Evolutionary conservation across 2,329 filamentous ascomycete genomes (phyloP), one percentile per base, ranked within the genome.

Genomic region (Neurospora sp.): DNA sequence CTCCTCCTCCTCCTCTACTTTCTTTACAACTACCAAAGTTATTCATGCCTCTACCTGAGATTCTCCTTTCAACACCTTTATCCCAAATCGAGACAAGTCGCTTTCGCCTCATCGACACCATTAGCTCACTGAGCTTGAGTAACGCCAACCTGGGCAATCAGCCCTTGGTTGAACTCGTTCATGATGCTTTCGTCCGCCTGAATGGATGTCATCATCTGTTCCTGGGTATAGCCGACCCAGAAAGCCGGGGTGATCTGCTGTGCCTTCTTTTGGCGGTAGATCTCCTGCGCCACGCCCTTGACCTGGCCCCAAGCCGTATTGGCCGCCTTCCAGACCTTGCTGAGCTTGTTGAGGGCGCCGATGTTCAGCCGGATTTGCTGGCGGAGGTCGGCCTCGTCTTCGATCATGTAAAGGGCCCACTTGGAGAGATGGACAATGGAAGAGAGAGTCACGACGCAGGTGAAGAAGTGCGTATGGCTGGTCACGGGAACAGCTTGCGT

Each of bases 381-480:
- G 72, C 89, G 90, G 73, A 91, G 84, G 75, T 87, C 87, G 72
- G 89, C 89, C 76, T 89, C 88, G 74, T 88, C 85, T 71, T 85
- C 84, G 66, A 89, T 83, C 69, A 86, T 87, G 76, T 87, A 87
- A 23, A 89, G 82, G 68, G 83, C 89, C 88, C 92, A 97, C 72
- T 91, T 92, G 69, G 90, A 92, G 33, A 96, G 84, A 76, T 96
- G 92, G 4, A 95, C 91, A 74, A 94, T 91, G 6, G 92, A 92
- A 19, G 90, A 91, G 68, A 95, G 83, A 1, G 92, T 92, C 67
- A 96, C 83, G 46, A 91, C 89, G 77, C 92, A 96, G 40, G 90
- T 92, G 81, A 96, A 93, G 80, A 95, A 94, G 70, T 93, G 92
- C 0, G 89, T 93, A 80, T 97, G 92, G 39, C 87, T 88, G 4